phyloP scores from a whole-genome alignment of 2,329 filamentous ascomycete genomes.

The Arthrobotrys pseudoclavata region DNA sequence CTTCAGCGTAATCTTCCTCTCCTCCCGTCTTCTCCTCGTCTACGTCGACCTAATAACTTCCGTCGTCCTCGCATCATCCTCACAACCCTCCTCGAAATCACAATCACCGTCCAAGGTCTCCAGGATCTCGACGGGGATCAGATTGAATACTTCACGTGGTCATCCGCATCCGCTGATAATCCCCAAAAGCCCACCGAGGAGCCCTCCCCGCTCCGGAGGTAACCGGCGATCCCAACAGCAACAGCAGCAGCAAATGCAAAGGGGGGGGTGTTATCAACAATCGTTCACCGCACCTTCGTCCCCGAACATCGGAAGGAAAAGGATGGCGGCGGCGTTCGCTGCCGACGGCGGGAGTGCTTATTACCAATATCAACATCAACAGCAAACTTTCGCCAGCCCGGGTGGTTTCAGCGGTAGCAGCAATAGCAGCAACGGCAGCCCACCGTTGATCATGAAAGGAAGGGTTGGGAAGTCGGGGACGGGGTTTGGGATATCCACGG shows the following conservation, averaged over 20 bases:
- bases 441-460: conserved; percentile 38
- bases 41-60: conserved; percentile 51
- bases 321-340: conserved; percentile 10
- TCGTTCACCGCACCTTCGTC: conserved; percentile 53
- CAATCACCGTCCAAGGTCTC: background rate
- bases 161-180: conserved; percentile 34
- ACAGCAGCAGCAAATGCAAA: background rate
- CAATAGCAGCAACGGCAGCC: conserved; percentile 27
- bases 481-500: background rate
- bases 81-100: conserved; percentile 20
- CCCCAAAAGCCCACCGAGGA: conserved; percentile 39
- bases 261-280: conserved; percentile 5
- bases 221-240: conserved; percentile 7
- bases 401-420: background rate
- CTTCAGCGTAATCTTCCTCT: conserved; percentile 58
- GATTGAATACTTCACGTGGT: background rate
- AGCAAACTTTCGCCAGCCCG: background rate
- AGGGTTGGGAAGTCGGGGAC: background rate
- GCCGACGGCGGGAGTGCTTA: background rate
- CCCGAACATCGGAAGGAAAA: conserved; percentile 55
- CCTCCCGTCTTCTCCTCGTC: conserved; percentile 53
- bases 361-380: background rate
- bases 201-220: conserved; percentile 23
- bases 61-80: conserved; percentile 39
- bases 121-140: background rate